Evolutionary conservation across 176 grass and related monocot species (phyloP), one percentile per base, ranked within the genome.

Genomic region (Cenchrus americanus): DNA sequence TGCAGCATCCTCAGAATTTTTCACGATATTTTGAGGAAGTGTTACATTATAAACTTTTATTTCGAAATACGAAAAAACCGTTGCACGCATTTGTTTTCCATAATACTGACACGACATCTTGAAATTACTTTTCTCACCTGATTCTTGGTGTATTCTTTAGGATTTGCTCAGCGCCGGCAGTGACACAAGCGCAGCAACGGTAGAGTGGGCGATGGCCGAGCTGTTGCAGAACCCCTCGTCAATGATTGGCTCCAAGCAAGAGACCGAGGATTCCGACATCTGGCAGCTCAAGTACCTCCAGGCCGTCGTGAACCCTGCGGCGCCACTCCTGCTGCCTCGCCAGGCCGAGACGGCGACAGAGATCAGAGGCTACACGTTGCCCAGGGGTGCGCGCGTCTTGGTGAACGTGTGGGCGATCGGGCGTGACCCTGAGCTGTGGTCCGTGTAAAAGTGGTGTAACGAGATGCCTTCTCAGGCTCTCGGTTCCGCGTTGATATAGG

Each of bases 121-220:
- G 51, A 53, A 17, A 18, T 18, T 18, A 71, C 47, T 4, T 24
- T 24, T 17, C 26, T 58, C 32, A 50, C 8, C 46, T 10, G 17
- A 12, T 21, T 22, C 5, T 73, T 47, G 3, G 6, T 8, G 6
- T 88, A 8, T 50, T 53, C 18, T 84, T 32, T 23, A 89, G 89
- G 89, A 94, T 52, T 42, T 89, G 58, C 85, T 94, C 61, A 76
- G 22, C 17, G 89, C 80, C 0, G 86, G 84, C 27, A 89, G 53
- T 6, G 89, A 89, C 19, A 72, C 92, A 5, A 81, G 23, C 30
- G 32, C 85, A 17, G 0, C 40, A 9, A 75, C 81, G 8, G 71
- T 91, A 14, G 90, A 92, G 66, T 96, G 93, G 90, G 73, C 86
- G 14, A 96, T 96, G 85, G 62, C 93, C 13, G 83, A 92, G 84